Evolutionary conservation across 176 grass and related monocot species (phyloP).

Genomic region (Aegilops longissima): DNA sequence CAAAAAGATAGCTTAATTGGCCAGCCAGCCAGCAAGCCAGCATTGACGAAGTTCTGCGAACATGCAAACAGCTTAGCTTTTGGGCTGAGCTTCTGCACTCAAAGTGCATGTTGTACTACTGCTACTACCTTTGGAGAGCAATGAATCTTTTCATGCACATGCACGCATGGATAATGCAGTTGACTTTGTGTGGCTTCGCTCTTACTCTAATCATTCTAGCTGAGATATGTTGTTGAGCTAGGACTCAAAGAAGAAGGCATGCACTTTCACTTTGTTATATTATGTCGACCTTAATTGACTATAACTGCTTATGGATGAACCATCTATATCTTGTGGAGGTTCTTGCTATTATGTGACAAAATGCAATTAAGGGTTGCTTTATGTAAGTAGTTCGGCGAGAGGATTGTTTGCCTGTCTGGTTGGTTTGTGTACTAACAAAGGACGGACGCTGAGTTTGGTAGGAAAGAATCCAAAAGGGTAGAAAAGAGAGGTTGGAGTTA

Average conservation of each 20-base stretch:
- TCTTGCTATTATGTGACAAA: neutral
- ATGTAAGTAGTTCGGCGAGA: conserved; percentile 4
- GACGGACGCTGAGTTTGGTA: neutral
- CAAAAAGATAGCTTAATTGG: conserved; percentile 4
- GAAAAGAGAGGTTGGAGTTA: conserved; percentile 17
- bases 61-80: neutral
- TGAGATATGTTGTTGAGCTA: conserved; percentile 21
- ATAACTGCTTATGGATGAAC: neutral
- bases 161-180: conserved; percentile 3
- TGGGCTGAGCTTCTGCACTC: conserved; percentile 17
- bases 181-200: conserved; percentile 30
- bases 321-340: neutral
- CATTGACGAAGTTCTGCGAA: neutral
- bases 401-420: neutral
- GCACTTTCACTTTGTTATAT: neutral
- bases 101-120: conserved; percentile 13
- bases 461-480: conserved; percentile 24
- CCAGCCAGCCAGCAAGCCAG: neutral
- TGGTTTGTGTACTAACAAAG: conserved; percentile 1
- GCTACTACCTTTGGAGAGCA: neutral
- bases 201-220: conserved; percentile 8
- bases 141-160: conserved; percentile 1
- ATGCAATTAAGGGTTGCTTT: neutral
- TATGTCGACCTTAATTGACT: too few relatives aligned
- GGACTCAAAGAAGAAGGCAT: conserved; percentile 37